Base-by-base conservation (phyloP, 306 rosid genomes). In the Lathyrus oleraceus region DNA sequence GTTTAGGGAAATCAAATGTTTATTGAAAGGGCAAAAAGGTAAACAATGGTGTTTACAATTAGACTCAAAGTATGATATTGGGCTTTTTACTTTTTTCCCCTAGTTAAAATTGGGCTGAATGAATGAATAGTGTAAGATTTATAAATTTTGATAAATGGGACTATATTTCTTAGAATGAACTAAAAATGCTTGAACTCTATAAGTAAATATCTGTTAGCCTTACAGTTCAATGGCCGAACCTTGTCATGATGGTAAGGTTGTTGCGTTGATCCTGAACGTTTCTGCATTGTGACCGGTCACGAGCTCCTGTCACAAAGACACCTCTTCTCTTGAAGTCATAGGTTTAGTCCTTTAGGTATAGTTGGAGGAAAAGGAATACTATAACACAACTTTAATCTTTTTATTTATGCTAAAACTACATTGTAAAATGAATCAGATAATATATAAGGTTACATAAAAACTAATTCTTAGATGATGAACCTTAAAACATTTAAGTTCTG, bases 201-300 rank as follows among this genome's bases (percentile, higher is more conserved):
- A 14, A 73, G 5, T 16, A 28, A 40, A 38, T 43, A 27, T 52
- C 10, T 40, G 65, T 11, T 51, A 11, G 62, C 14, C 15, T 48
- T 20, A 25, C 8, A 2, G 43, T 70, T 30, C 16, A n/a, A 38
- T 17, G 70, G 71, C 10, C 16, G 10, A 72, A 16, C 42, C 13
- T 61, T 71, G 68, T 43, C 40, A 25, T n/a, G 11, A 35, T 9
- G 10, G 32, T 38, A 16, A 63, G 63, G 36, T 63, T 62, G 42
- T 6, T 15, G 43, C 21, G 8, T 35, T 27, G 35, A 62, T 19
- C 11, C 42, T 62, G 17, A 35, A 61, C 30, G 20, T 61, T 61
- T 35, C 14, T 35, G 51, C 53, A 4, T 47, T 51, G 45, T 61
- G 66, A 16, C 7, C 66, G 27, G 10, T 35, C 47, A 16, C 0